Evolutionary conservation across 2,329 filamentous ascomycete genomes (phyloP).

Genomic region (Ophiostoma sp.): DNA sequence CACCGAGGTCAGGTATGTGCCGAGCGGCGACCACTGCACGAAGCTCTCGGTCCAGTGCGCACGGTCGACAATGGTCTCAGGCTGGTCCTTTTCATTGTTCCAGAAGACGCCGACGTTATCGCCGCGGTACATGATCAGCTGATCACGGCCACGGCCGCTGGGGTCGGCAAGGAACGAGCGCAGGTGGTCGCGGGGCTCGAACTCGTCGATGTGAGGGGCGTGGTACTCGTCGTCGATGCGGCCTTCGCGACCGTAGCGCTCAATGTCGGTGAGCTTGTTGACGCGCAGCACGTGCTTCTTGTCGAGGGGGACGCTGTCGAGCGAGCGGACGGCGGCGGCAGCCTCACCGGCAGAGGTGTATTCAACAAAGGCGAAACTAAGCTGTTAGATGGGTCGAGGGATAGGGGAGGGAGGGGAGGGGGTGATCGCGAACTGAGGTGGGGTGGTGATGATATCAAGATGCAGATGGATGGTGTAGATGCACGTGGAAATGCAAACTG

Average conservation of each 20-base stretch:
- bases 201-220: conserved; percentile 73
- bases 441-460: neutral
- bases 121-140: conserved; percentile 89
- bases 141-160: conserved; percentile 74
- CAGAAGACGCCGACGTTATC: conserved; percentile 93
- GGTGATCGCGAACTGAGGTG: neutral
- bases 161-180: conserved; percentile 88
- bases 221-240: conserved; percentile 87
- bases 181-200: conserved; percentile 88
- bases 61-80: conserved; percentile 84
- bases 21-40: conserved; percentile 93
- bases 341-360: conserved; percentile 89
- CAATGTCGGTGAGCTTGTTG: conserved; percentile 98
- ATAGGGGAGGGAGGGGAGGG: neutral
- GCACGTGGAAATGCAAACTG: neutral
- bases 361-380: conserved; percentile 92
- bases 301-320: conserved; percentile 83
- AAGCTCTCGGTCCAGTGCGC: conserved; percentile 98
- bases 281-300: conserved; percentile 94
- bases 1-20: conserved; percentile 89
- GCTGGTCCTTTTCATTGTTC: conserved; percentile 92
- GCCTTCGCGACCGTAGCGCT: conserved; percentile 90
- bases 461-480: neutral
- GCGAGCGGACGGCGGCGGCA: conserved; percentile 77
- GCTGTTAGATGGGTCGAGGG: neutral